Evolutionary conservation across 345 rosid genomes (phyloP), one percentile per base, ranked within the genome.

Genomic region (Fremontodendron californicum): DNA sequence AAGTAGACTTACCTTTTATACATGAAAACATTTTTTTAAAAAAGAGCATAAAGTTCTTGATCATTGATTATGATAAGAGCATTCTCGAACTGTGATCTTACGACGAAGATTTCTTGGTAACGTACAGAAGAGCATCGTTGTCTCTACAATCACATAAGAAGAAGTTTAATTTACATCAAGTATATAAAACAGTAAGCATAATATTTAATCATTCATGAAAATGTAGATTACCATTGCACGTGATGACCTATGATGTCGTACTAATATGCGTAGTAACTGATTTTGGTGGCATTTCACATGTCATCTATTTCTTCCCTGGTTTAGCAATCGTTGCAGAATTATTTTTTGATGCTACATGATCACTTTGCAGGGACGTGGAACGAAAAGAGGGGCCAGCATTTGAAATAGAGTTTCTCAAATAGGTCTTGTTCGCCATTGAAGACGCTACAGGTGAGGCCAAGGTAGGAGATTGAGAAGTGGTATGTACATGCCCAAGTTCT

Each of bases 21-120:
- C 87, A 83, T 82, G 83, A 98, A 93, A 75, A 92, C 89, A 84
- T 96, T 96, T 60, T 92, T 89, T 73, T 84, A 96, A 65, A 91
- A 82, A 12, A 97, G 91, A 81, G 94, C 86, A 84, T 92, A 82
- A 81, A 96, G 99, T 82, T 90, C 88, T 75, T 33, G 79, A 82
- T 88, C 91, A 76, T 61, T 78, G 29, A 42, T 54, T 66, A 48
- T 52, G 58, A 68, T 11, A 27, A 89, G 87, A 78, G 93, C 94
- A 79, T 82, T 89, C 82, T 86, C 89, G 75, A 96, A 92, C 84
- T 90, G 86, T 43, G 77, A 77, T 80, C 84, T 90, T 33, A 91
- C 94, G 76, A 89, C 80, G 71, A 92, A 74, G 16, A 93, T 86
- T 83, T 93, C 97, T 74, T 49, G 87, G 80, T 95, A 97, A 42